phyloP scores from a whole-genome alignment of 129 eudicot species.

The Flaveria brownii region DNA sequence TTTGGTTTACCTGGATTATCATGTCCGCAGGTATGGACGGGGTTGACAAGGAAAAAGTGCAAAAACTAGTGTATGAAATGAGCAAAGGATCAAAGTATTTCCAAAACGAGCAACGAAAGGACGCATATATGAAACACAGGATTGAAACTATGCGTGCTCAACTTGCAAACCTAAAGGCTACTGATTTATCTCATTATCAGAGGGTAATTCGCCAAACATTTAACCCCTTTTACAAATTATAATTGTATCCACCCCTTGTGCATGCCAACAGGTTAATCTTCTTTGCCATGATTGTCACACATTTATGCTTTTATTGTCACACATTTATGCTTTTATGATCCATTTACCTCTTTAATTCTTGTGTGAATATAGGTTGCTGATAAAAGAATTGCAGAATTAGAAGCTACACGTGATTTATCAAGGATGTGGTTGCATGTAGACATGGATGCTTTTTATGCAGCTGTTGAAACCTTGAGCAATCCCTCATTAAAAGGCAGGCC shows the following conservation, averaged over 20 bases:
- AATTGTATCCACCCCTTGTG: background rate
- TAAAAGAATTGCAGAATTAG: slow-evolving; percentile 70
- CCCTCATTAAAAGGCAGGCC: slow-evolving; percentile 80
- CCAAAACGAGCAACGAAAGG: slow-evolving; percentile 83
- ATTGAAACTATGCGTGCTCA: slow-evolving; percentile 67
- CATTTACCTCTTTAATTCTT: background rate
- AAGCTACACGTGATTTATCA: slow-evolving; percentile 82
- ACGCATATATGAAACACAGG: slow-evolving; percentile 75
- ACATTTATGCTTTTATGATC: background rate
- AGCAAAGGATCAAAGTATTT: slow-evolving; percentile 97
- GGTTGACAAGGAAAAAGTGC: slow-evolving; percentile 97
- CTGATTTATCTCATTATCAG: slow-evolving; percentile 61
- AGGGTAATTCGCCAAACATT: slow-evolving; percentile 44
- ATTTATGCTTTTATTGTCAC: slow-evolving; percentile 3
- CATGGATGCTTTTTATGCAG: slow-evolving; percentile 99
- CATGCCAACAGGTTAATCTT: background rate
- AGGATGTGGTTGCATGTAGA: slow-evolving; percentile 94
- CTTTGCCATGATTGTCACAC: slow-evolving; percentile 6
- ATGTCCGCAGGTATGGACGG: slow-evolving; percentile 85
- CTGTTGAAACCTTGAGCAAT: slow-evolving; percentile 88
- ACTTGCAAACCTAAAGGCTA: slow-evolving; percentile 57
- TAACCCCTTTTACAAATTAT: slow-evolving; percentile 2
- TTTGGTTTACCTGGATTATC: slow-evolving; percentile 14
- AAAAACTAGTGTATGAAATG: slow-evolving; percentile 90
- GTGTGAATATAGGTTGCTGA: slow-evolving; percentile 62